Evolutionary conservation across 805 yeast species (phyloP).

Genomic region (Metschnikowia borealis): DNA sequence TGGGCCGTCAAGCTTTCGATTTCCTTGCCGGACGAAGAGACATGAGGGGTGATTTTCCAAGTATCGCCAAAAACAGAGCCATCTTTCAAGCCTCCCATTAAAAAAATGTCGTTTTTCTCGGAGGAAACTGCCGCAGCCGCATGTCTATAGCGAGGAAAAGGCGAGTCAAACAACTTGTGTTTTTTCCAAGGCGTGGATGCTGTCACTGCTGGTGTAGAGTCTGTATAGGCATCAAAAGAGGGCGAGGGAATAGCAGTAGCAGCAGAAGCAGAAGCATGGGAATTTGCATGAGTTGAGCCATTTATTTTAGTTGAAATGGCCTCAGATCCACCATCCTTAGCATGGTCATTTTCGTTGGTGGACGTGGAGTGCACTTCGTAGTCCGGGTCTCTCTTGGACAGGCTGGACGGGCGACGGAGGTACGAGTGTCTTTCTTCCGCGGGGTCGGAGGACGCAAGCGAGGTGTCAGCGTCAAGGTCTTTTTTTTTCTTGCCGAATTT

Average conservation of each 20-base stretch:
- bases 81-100: conserved; percentile 95
- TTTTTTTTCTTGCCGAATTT: conserved; percentile 50
- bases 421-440: conserved; percentile 11
- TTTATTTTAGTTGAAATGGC: not conserved
- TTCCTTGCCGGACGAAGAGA: conserved; percentile 18
- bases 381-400: conserved; percentile 11
- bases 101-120: conserved; percentile 73
- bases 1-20: conserved; percentile 28
- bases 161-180: conserved; percentile 63
- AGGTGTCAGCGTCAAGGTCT: conserved; percentile 23
- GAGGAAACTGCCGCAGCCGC: conserved; percentile 67
- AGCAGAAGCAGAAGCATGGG: not conserved
- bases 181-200: conserved; percentile 59
- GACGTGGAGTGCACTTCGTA: not conserved
- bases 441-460: conserved; percentile 11
- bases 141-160: conserved; percentile 94
- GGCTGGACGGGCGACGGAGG: conserved; percentile 15
- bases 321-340: not conserved
- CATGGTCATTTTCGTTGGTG: not conserved
- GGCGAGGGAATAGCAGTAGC: not conserved
- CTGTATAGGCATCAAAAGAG: conserved; percentile 12
- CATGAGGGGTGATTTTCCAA: conserved; percentile 72
- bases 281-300: not conserved
- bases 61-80: conserved; percentile 92
- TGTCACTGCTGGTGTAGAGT: not conserved